Percentiles rank a stretch among this genome's conserved stretches.
These are phyloP conservation scores for Grosmannia clavigera DNA, from an alignment of 2,329 filamentous ascomycete species.

Conservation along the genomic window DNA sequence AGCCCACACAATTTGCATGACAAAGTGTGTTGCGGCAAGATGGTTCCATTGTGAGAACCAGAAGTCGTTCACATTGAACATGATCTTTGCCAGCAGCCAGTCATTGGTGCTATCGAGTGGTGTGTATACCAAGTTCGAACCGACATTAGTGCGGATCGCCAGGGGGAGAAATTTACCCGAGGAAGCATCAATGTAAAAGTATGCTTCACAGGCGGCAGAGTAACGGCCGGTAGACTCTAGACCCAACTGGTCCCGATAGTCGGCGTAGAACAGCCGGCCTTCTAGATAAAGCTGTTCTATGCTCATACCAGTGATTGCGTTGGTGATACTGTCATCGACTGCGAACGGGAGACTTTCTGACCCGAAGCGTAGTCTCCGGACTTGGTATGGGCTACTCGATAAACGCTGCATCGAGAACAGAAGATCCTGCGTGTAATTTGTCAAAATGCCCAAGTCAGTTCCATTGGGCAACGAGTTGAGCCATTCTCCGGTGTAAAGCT, in stretches of 20 bases:
- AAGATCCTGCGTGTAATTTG: conserved; percentile 33
- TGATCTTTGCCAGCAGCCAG: conserved; percentile 38
- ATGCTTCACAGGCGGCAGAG: conserved; percentile 29
- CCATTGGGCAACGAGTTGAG: conserved; percentile 23
- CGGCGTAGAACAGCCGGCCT: conserved; percentile 30
- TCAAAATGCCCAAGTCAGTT: conserved; percentile 22
- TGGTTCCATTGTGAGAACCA: conserved; percentile 32
- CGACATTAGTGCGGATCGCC: conserved; percentile 33
- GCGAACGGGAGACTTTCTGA: conserved; percentile 24
- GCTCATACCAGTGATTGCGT: conserved; percentile 20
- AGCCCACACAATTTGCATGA: conserved; percentile 29
- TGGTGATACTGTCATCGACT: conserved; percentile 19
- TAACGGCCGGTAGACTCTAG: conserved; percentile 19
- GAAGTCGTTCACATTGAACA: conserved; percentile 35
- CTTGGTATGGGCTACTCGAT: conserved; percentile 26
- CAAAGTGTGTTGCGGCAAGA: conserved; percentile 28
- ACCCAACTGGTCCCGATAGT: conserved; percentile 24
- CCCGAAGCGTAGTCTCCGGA: conserved; percentile 21
- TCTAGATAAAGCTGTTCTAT: conserved; percentile 20
- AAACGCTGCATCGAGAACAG: conserved; percentile 35
- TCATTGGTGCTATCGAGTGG: conserved; percentile 29
- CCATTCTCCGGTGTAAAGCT: conserved; percentile 31
- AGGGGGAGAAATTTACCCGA: conserved; percentile 32
- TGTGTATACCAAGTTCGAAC: conserved; percentile 30
- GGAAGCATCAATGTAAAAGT: conserved; percentile 31